These are phyloP conservation scores for Antarctomyces pellizariae DNA, from an alignment of 495 filamentous ascomycete genomes.

Conservation along the genomic window DNA sequence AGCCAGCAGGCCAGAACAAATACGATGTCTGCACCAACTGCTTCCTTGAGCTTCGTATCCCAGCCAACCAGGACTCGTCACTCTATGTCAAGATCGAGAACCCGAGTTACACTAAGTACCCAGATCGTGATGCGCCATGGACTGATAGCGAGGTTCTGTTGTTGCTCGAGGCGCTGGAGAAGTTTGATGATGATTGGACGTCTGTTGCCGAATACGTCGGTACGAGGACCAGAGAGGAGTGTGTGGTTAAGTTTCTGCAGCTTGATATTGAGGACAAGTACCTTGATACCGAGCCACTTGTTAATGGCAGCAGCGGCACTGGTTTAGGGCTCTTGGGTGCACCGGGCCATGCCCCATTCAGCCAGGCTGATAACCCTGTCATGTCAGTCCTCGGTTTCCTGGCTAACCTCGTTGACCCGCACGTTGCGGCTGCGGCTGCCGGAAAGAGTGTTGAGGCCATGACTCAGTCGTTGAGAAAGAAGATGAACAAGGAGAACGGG, in stretches of 20 bases:
- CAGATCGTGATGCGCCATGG: conserved; percentile 70
- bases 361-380: conserved; percentile 77
- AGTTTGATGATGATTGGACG: conserved; percentile 87
- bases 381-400: conserved; percentile 88
- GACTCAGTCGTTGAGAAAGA: conserved; percentile 44
- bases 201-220: conserved; percentile 77
- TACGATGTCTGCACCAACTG: conserved; percentile 80
- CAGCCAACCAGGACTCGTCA: conserved; percentile 39
- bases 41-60: conserved; percentile 59
- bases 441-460: conserved; percentile 68
- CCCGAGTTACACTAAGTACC: conserved; percentile 42
- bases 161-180: conserved; percentile 72
- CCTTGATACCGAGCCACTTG: conserved; percentile 45
- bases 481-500: conserved; percentile 35
- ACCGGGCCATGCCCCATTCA: no score
- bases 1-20: conserved; percentile 33
- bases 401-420: conserved; percentile 66
- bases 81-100: conserved; percentile 82
- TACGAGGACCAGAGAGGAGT: conserved; percentile 83
- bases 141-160: conserved; percentile 67
- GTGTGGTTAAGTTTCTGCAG: conserved; percentile 85
- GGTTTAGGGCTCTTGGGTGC: conserved; percentile 47
- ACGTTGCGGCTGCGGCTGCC: conserved; percentile 70
- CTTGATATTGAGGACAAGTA: conserved; percentile 81
- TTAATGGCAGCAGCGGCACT: conserved; percentile 31